Evolutionary conservation across 2,329 filamentous ascomycete species (phyloP).

Genomic region (Arthrocladium fulminans): DNA sequence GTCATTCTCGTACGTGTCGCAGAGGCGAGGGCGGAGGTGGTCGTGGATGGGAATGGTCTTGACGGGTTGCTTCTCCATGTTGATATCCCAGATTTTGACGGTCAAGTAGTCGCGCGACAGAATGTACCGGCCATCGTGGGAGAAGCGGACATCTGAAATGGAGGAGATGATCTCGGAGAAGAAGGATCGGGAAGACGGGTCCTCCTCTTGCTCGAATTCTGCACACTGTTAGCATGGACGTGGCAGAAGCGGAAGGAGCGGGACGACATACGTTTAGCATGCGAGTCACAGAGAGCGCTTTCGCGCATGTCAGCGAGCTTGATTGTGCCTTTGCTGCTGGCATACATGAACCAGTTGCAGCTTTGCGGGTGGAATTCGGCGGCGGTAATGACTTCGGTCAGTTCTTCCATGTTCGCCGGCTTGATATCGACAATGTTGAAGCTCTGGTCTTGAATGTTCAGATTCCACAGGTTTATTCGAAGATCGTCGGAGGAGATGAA

Average conservation of each 20-base stretch:
- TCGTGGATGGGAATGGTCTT: slow-evolving; percentile 99
- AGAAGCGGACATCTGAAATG: slow-evolving; percentile 97
- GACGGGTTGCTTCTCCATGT: slow-evolving; percentile 94
- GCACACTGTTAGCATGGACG: slow-evolving; percentile 9
- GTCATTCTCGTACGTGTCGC: slow-evolving; percentile 98
- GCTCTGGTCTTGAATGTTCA: slow-evolving; percentile 98
- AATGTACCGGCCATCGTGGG: slow-evolving; percentile 91
- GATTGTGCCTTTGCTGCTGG: slow-evolving; percentile 97
- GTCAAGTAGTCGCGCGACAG: slow-evolving; percentile 96
- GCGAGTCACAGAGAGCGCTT: slow-evolving; percentile 89
- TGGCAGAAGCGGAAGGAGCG: background rate
- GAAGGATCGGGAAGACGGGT: slow-evolving; percentile 92
- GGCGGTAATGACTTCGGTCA: slow-evolving; percentile 96
- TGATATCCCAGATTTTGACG: slow-evolving; percentile 99
- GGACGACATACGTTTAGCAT: slow-evolving; percentile 70
- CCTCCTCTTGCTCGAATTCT: slow-evolving; percentile 99
- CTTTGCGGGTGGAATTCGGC: slow-evolving; percentile 94
- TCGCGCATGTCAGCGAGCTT: slow-evolving; percentile 98
- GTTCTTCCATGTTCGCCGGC: slow-evolving; percentile 98
- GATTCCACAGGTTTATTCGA: slow-evolving; percentile 96
- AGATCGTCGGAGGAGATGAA: slow-evolving; percentile 98
- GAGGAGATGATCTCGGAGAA: slow-evolving; percentile 99
- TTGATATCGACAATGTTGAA: slow-evolving; percentile 99
- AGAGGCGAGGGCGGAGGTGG: slow-evolving; percentile 83
- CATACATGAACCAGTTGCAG: slow-evolving; percentile 99